A percentile compares a stretch with the other conserved stretches of the same genome.
These are phyloP conservation scores for Nissolia schottii DNA, from an alignment of 306 rosid genomes.

Conservation along the genomic window DNA sequence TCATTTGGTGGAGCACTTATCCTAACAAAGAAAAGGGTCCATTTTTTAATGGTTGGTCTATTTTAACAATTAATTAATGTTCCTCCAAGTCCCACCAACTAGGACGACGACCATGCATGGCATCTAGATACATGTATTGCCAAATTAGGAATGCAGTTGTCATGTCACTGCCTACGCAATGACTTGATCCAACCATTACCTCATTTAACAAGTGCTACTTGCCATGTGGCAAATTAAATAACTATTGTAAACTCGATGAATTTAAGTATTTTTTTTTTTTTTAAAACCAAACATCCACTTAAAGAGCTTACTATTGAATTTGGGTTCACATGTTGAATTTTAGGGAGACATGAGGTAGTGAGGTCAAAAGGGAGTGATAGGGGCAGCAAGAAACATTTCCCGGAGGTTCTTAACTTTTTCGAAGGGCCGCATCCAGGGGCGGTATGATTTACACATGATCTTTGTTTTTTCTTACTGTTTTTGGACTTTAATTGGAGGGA, in stretches of 20 bases:
- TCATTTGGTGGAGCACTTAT: constrained; percentile 10
- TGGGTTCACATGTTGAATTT: not conserved
- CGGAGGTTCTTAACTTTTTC: not conserved
- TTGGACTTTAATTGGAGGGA: not conserved
- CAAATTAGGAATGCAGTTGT: not conserved
- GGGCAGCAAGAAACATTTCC: not conserved
- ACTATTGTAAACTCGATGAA: no score
- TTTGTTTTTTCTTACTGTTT: not conserved
- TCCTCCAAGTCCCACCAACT: not conserved
- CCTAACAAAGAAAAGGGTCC: not conserved
- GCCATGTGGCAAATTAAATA: no score
- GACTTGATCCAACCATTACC: not conserved
- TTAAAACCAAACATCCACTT: no score
- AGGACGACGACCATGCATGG: not conserved
- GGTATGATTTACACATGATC: not conserved
- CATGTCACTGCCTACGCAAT: constrained; percentile 20
- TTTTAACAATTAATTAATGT: no score
- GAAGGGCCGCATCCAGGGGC: not conserved
- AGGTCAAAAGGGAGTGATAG: not conserved
- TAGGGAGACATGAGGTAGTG: not conserved
- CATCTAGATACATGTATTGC: not conserved
- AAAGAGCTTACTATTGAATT: no score
- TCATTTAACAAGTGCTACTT: no score
- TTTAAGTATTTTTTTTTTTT: no score
- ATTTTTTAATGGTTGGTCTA: not conserved